Evolutionary conservation across 768 basidiomycete species (phyloP), one percentile per base, ranked within the genome.

Genomic region (Leucocoprinus leucothites): DNA sequence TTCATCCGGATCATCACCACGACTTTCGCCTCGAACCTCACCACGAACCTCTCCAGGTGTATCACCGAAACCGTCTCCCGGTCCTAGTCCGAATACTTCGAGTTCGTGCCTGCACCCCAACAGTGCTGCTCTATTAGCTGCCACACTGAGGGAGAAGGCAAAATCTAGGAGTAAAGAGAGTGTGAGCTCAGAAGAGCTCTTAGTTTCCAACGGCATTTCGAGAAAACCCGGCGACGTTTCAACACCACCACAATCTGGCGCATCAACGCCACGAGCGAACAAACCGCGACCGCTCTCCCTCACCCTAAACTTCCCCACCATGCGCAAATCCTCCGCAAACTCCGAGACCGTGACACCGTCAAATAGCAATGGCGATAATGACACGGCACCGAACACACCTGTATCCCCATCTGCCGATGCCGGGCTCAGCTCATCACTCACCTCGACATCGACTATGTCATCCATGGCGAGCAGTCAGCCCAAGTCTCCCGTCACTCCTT

Each of bases 41-140:
- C 48, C 48, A n/a, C 44, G 45, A 36, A 9, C 70, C 1, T 63
- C 65, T 8, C 63, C 64, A 14, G 38, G 54, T 13, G 31, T 43
- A n/a, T 62, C 61, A 13, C 61, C 65, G 6, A 64, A 61, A 47
- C 25, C 49, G 11, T 66, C 64, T 7, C 74, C 75, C 0, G 47
- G 60, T 1, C 65, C 71, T 0, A 80, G 69, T 45, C 73, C 74
- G 11, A 69, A 65, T 57, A 62, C 59, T 3, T 74, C 73, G 0
- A 63, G 62, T 1, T 58, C 64, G 7, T 67, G 62, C 53, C 60
- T 69, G 9, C 45, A 42, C 44, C 47, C 53, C 36, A 53, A 31
- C 24, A 55, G 22, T 52, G 46, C 55, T 51, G 47, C 16, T 4
- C 22, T 41, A 28, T 34, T 22, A 46, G 50, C 38, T 45, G 42